Evolutionary conservation across 1,284 basidiomycete species (phyloP).

Genomic region (Trametes sp.): DNA sequence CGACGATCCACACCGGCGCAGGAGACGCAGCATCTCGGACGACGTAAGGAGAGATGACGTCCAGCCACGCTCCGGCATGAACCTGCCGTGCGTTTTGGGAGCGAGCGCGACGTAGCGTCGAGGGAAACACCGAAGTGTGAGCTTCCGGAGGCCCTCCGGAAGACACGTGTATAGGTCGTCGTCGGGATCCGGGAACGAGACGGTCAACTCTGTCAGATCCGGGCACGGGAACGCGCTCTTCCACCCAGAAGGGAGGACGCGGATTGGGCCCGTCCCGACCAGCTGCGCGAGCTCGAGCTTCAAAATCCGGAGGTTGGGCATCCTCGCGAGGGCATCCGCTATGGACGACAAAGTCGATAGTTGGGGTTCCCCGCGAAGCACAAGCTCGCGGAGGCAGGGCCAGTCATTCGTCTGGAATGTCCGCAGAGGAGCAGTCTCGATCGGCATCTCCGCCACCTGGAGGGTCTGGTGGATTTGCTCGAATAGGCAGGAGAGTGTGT

Average conservation of each 20-base stretch:
- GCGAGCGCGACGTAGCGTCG: not conserved
- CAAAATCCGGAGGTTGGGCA: not conserved
- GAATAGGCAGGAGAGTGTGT: not conserved
- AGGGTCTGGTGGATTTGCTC: not conserved
- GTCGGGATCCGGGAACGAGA: constrained; percentile 3
- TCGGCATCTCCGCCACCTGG: not conserved
- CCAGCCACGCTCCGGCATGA: not conserved
- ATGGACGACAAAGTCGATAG: not conserved
- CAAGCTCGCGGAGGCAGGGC: not conserved
- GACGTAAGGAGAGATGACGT: not conserved
- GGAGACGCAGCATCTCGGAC: not conserved
- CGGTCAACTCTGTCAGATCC: not conserved
- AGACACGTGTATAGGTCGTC: constrained; percentile 5
- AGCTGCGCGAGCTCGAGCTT: not conserved
- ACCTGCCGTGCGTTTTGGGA: not conserved
- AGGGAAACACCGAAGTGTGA: constrained; percentile 4
- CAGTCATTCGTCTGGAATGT: not conserved
- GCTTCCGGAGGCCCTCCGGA: not conserved
- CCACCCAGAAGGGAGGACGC: not conserved
- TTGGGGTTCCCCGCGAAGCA: not conserved
- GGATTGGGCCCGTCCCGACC: not conserved
- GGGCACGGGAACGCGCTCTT: not conserved
- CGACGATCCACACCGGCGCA: not conserved
- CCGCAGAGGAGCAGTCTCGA: not conserved
- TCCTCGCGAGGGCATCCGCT: not conserved